Evolutionary conservation across 768 basidiomycete genomes (phyloP), one percentile per base, ranked within the genome.

Genomic region (Boletus patriciae): DNA sequence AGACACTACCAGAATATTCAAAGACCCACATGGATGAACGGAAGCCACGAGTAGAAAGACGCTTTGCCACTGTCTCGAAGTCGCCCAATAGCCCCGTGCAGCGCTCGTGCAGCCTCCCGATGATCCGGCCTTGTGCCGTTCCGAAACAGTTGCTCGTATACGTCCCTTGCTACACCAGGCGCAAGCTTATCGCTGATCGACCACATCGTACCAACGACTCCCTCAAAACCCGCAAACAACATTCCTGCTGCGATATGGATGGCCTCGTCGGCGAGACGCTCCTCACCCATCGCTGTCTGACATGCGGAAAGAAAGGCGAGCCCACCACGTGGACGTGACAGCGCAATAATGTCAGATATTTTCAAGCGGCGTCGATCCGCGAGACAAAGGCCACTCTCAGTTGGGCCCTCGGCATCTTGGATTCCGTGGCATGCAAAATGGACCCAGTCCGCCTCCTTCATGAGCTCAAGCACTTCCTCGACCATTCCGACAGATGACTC

Each of bases 271-370:
- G 34, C 15, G 34, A 36, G 34, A 36, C 34, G 13, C 15, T 15
- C 34, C 5, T 36, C 15, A 6, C 34, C 34, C 34, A 15, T 36
- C 34, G 34, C 34, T 6, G 34, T 79, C 47, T 80, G 71, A 60
- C 76, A 80, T 3, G 78, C 78, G 10, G 78, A 78, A 6, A 81
- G 73, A 57, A 78, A 77, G 0, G 73, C 78, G 42, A 80, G 66
- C 34, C 70, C 52, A 42, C 44, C 66, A 36, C 9, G 72, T 40
- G 29, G 61, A 5, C 29, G 33, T 19, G 51, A 46, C 11, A 46
- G n/a, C 4, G 38, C n/a, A 2, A 57, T 53, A 27, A 57, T 57
- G 33, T 46, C 50, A 1, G 50, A 25, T 13, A 57, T 10, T 8
- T 21, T 50, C 13, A 56, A 37, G 0, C 42, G 23, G 27, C 38